Percentiles rank a stretch among this genome's conserved stretches.
These are phyloP conservation scores for Daucus carota DNA, from an alignment of 129 eudicot genomes.

Conservation along the genomic window DNA sequence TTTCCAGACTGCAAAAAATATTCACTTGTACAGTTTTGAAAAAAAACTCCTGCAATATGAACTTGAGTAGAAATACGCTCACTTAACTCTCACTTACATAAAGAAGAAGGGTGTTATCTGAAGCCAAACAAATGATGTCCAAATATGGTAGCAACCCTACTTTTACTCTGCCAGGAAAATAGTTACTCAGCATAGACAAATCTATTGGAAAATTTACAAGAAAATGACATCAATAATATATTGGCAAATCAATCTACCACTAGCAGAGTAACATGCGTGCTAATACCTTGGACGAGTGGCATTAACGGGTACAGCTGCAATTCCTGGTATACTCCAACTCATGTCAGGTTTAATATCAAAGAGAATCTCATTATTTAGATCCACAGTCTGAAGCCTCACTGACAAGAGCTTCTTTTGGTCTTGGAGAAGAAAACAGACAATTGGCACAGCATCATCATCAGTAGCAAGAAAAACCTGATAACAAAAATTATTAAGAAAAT, in stretches of 20 bases:
- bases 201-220: conserved; percentile 7
- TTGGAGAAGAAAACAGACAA: conserved; percentile 84
- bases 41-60: not conserved
- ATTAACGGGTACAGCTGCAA: conserved; percentile 85
- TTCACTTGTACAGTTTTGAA: conserved; percentile 12
- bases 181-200: not conserved
- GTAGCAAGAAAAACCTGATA: conserved; percentile 85
- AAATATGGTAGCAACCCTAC: conserved; percentile 55
- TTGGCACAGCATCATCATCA: conserved; percentile 68
- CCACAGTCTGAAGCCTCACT: conserved; percentile 68
- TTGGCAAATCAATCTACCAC: conserved; percentile 5
- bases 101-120: conserved; percentile 68
- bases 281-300: conserved; percentile 85
- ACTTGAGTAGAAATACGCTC: not conserved
- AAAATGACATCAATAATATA: not conserved
- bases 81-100: conserved; percentile 50
- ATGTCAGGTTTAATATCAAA: conserved; percentile 76
- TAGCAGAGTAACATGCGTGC: conserved; percentile 9
- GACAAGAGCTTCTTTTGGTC: conserved; percentile 79
- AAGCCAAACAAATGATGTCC: conserved; percentile 72
- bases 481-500: no score
- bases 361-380: conserved; percentile 53
- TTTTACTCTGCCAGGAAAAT: conserved; percentile 42
- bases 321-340: conserved; percentile 97
- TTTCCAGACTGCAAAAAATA: conserved; percentile 72